Conservation (phyloP, 352 stramenopile species). For the Hyaloperonospora brassicae region DNA sequence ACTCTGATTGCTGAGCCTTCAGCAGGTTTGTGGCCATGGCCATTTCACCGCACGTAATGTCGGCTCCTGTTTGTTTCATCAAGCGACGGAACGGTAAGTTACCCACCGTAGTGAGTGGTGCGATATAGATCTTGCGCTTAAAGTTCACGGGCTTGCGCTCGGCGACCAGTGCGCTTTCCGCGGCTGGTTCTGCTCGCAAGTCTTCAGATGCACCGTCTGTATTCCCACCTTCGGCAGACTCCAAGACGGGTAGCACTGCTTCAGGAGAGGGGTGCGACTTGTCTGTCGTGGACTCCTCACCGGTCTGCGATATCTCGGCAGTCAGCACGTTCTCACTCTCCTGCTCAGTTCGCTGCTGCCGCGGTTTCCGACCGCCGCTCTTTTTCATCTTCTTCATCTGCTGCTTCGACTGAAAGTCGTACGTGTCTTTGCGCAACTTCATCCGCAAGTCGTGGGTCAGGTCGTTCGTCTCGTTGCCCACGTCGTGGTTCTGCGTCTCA, state of each 20-base stretch:
- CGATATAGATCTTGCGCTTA: slow-evolving; percentile 97
- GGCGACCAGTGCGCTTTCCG: slow-evolving; percentile 36
- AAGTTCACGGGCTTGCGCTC: slow-evolving; percentile 94
- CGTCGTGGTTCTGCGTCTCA: slow-evolving; percentile 16
- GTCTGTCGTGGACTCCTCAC: not conserved
- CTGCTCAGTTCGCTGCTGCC: slow-evolving; percentile 25
- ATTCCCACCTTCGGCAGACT: not conserved
- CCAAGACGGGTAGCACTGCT: not conserved
- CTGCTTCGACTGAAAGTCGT: slow-evolving; percentile 81
- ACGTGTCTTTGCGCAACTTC: slow-evolving; percentile 89
- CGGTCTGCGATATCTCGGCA: slow-evolving; percentile 1
- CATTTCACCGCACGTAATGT: slow-evolving; percentile 99
- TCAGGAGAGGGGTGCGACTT: not conserved
- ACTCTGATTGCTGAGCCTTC: slow-evolving; percentile 92
- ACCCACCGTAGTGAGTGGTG: slow-evolving; percentile 98
- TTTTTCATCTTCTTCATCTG: slow-evolving; percentile 59
- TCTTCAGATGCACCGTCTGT: slow-evolving; percentile 6
- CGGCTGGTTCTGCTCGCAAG: slow-evolving; percentile 24
- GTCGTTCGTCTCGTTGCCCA: slow-evolving; percentile 68
- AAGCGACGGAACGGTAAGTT: slow-evolving; percentile 98
- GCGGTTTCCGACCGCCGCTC: slow-evolving; percentile 23
- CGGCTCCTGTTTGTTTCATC: slow-evolving; percentile 95
- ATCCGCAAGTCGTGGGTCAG: slow-evolving; percentile 76
- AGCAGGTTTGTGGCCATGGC: slow-evolving; percentile 92
- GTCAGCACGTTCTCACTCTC: slow-evolving; percentile 5